Evolutionary conservation across 2,329 filamentous ascomycete genomes (phyloP), one percentile per base, ranked within the genome.

Genomic region (Aspergillus brasiliensis): DNA sequence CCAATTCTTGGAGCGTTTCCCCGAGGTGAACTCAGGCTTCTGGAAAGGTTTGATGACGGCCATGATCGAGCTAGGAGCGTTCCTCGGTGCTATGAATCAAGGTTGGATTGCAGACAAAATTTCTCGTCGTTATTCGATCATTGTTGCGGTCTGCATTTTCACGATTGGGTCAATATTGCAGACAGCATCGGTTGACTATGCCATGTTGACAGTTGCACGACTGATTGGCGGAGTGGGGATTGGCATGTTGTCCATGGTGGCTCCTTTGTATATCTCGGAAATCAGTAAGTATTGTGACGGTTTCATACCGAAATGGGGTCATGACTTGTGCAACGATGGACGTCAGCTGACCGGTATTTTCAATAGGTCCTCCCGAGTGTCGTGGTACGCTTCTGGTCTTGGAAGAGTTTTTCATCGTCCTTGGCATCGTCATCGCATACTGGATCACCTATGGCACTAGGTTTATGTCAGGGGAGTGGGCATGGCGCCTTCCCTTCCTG

Each of bases 41-140:
- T 77, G 73, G 69, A 79, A 78, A 60, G 77, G 77, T n/a, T 59
- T 79, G 62, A 74, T 84, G 73, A 84, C 82, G 8, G 82, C 82
- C 3, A 84, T 84, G 81, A 80, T 85, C 52, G 81, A 84, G 61
- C 65, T 84, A 19, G 82, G 83, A n/a, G 83, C 82, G 8, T 70
- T 83, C 17, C 52, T 79, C 3, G 77, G 79, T 54, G 79, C 79
- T 3, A 56, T 82, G 19, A 81, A 79, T 38, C 76, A 80, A 58
- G 80, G 79, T 4, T 84, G 78, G 73, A 75, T 84, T 37, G 82
- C 82, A 1, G 83, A 85, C 61, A 80, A 77, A 63, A 77, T 83
- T 37, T 83, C 81, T 4, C 73, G 83, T 38, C 82, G 83, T 56
- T 82, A 81, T 61, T 80, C 81, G 3, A 83, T 85, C 42, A 65